Conservation (phyloP, 495 filamentous ascomycete species). For the Acidomyces sp. region DNA sequence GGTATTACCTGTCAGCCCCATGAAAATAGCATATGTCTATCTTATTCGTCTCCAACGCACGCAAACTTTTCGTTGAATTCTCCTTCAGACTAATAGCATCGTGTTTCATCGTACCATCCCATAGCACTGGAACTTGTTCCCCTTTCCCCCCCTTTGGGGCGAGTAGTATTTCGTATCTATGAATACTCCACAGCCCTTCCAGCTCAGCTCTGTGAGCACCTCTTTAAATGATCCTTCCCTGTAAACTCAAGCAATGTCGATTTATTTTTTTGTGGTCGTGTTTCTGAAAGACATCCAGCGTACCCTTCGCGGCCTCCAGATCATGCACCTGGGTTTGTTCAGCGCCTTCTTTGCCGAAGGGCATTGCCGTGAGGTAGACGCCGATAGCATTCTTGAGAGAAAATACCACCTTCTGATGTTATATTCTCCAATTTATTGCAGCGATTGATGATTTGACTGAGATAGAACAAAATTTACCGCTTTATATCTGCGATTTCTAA, state of each 20-base stretch:
- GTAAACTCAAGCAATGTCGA: slow-evolving; percentile 34
- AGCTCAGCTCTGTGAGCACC: slow-evolving; percentile 35
- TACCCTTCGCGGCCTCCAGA: slow-evolving; percentile 18
- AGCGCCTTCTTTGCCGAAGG: slow-evolving; percentile 17
- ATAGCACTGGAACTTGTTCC: slow-evolving; percentile 6
- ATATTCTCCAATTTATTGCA: no score
- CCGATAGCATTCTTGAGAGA: slow-evolving; percentile 25
- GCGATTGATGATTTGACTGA: no score
- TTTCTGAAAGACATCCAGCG: slow-evolving; percentile 24
- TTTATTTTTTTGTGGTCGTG: slow-evolving; percentile 26
- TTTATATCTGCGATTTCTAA: no score
- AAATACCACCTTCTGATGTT: no score
- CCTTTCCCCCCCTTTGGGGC: slow-evolving; percentile 8
- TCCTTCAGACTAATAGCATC: slow-evolving; percentile 23
- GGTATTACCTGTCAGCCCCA: slow-evolving; percentile 39
- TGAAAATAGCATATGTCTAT: slow-evolving; percentile 44
- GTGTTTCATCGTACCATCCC: slow-evolving; percentile 28
- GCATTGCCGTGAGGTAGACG: slow-evolving; percentile 27
- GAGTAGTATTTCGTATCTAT: slow-evolving; percentile 44
- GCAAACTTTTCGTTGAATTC: slow-evolving; percentile 32
- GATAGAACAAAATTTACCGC: no score
- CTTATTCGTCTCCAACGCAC: slow-evolving; percentile 34
- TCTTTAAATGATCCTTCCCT: slow-evolving; percentile 39
- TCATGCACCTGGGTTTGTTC: slow-evolving; percentile 23
- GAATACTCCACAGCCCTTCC: slow-evolving; percentile 35